phyloP scores from a whole-genome alignment of 805 yeast species.

The Komagataella phaffii region DNA sequence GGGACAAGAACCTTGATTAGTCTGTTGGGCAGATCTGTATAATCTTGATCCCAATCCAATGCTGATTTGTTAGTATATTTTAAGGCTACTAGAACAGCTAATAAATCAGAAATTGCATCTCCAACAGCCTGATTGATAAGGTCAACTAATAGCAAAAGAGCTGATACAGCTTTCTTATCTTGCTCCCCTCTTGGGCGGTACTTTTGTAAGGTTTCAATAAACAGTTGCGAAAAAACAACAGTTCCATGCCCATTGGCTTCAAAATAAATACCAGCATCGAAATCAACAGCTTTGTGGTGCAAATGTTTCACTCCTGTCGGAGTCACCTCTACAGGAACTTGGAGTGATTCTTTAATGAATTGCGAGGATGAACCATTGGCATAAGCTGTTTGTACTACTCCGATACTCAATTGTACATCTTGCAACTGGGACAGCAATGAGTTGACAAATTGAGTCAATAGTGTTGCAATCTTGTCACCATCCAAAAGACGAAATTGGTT shows the following conservation, averaged over 20 bases:
- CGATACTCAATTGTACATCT: conserved; percentile 32
- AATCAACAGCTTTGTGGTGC: conserved; percentile 80
- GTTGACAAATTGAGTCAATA: conserved; percentile 56
- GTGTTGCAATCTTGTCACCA: conserved; percentile 87
- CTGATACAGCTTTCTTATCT: conserved; percentile 32
- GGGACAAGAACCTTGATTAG: conserved; percentile 72
- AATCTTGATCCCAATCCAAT: conserved; percentile 59
- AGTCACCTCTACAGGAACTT: conserved; percentile 74
- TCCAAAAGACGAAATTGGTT: conserved; percentile 49
- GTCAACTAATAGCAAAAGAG: conserved; percentile 43
- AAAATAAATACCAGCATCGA: conserved; percentile 86
- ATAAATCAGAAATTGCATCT: conserved; percentile 88
- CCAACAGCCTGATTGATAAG: conserved; percentile 97
- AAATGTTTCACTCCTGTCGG: conserved; percentile 95
- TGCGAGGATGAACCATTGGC: conserved; percentile 89
- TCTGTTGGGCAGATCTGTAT: conserved; percentile 78
- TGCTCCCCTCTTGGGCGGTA: conserved; percentile 28
- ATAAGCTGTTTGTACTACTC: conserved; percentile 95
- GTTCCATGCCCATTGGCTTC: conserved; percentile 99
- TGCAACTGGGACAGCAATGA: conserved; percentile 30
- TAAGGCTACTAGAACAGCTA: conserved; percentile 61
- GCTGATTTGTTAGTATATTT: conserved; percentile 32
- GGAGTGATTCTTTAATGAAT: conserved; percentile 45
- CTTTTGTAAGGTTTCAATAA: conserved; percentile 24
- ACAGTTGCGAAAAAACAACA: conserved; percentile 57